phyloP scores from a whole-genome alignment of 768 basidiomycete species.

The Macrolepiota fuliginosa region DNA sequence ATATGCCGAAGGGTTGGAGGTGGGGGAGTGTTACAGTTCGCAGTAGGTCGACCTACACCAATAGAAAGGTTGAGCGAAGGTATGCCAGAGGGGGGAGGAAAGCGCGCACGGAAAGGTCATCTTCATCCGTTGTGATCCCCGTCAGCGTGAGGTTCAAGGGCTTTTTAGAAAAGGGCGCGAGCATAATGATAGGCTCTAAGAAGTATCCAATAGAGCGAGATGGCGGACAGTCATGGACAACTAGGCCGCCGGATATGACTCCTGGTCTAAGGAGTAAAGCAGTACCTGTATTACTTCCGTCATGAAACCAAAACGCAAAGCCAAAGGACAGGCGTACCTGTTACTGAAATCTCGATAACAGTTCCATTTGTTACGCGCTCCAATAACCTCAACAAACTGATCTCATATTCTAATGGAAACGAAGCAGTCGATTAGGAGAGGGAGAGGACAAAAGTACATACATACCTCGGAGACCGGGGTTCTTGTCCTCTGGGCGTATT shows the following conservation, averaged over 20 bases:
- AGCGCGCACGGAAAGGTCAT: conserved; percentile 77
- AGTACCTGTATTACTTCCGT: conserved; percentile 57
- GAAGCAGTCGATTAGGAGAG: not conserved
- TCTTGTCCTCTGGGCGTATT: conserved; percentile 89
- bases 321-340: conserved; percentile 56
- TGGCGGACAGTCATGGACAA: conserved; percentile 85
- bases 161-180: conserved; percentile 92
- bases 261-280: conserved; percentile 91
- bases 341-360: conserved; percentile 92
- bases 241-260: conserved; percentile 76
- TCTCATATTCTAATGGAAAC: conserved; percentile 73
- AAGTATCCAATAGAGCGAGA: conserved; percentile 94
- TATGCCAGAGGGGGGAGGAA: not conserved
- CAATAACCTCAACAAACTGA: conserved; percentile 81
- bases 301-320: not conserved
- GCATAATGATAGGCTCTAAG: conserved; percentile 83
- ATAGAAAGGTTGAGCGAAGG: not conserved
- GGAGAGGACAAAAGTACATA: conserved; percentile 2
- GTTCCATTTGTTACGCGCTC: conserved; percentile 95
- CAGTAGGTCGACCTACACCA: conserved; percentile 73
- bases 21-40: conserved; percentile 90
- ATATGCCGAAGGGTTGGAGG: conserved; percentile 85
- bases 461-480: conserved; percentile 90
- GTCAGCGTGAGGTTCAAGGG: conserved; percentile 76
- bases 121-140: conserved; percentile 91